Percentiles rank a stretch among this genome's conserved stretches.
phyloP scores from a whole-genome alignment of 176 grass and related monocot species.

The Areca catechu region DNA sequence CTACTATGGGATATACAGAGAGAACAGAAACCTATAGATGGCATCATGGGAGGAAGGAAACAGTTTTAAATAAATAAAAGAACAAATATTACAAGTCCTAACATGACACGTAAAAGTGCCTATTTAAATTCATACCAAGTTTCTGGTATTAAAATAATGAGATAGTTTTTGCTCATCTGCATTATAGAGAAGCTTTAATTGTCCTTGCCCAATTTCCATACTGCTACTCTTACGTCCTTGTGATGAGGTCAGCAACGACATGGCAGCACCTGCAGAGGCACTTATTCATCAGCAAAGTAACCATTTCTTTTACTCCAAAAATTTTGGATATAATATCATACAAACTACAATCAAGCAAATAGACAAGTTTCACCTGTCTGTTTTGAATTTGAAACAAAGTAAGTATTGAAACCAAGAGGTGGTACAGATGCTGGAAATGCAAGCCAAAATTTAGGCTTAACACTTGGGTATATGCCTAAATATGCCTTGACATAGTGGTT shows the following conservation, averaged over 20 bases:
- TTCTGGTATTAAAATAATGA: constrained; percentile 54
- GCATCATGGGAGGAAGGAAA: too few species aligned
- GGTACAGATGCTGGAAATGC: constrained; percentile 65
- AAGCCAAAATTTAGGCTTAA: constrained; percentile 83
- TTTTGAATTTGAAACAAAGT: constrained; percentile 56
- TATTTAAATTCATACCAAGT: constrained; percentile 32
- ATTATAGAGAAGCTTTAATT: constrained; percentile 68
- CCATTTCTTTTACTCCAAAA: constrained; percentile 2
- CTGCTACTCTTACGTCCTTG: constrained; percentile 46
- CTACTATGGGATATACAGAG: too few species aligned
- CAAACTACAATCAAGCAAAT: not conserved
- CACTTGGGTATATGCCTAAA: constrained; percentile 32
- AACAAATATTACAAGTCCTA: not conserved
- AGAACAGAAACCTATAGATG: too few species aligned
- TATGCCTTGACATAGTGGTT: constrained; percentile 64
- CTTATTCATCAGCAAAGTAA: not conserved
- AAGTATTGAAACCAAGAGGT: constrained; percentile 85
- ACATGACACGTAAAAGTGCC: not conserved
- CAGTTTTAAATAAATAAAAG: not conserved
- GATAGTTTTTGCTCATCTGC: constrained; percentile 32
- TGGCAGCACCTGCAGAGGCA: constrained; percentile 40
- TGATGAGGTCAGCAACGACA: constrained; percentile 36
- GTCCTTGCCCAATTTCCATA: constrained; percentile 53
- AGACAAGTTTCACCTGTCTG: constrained; percentile 42
- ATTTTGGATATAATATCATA: constrained; percentile 10